Evolutionary conservation across 2,329 filamentous ascomycete species (phyloP).

Genomic region (Arthrobotrys pseudoclavata): DNA sequence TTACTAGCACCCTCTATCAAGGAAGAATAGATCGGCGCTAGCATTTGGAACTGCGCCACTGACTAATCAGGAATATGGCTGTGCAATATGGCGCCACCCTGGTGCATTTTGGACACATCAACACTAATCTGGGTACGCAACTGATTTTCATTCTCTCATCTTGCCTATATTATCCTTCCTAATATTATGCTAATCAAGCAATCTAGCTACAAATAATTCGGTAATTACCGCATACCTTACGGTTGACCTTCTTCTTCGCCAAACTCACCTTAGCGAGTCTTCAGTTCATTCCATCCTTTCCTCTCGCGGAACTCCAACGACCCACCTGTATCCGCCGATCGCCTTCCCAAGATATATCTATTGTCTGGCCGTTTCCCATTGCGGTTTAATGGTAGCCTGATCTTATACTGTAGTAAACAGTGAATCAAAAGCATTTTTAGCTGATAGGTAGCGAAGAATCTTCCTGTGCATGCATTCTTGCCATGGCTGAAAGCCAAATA

Average conservation of each 20-base stretch:
- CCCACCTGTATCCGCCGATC: slow-evolving; percentile 40
- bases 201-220: no score
- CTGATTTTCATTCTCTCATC: no score
- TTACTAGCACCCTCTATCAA: no score
- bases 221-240: no score
- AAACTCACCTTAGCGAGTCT: slow-evolving; percentile 5
- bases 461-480: slow-evolving; percentile 66
- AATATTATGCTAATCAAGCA: no score
- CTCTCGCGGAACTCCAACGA: slow-evolving; percentile 49
- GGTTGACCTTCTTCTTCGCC: slow-evolving; percentile 8
- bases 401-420: slow-evolving; percentile 66
- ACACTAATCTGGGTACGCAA: no score
- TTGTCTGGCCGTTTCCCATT: slow-evolving; percentile 48
- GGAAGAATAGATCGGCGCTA: no score
- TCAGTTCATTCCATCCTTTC: slow-evolving; percentile 31
- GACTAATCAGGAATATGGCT: no score
- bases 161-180: no score
- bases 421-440: slow-evolving; percentile 66
- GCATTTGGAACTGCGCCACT: no score
- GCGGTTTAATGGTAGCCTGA: slow-evolving; percentile 62
- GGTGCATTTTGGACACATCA: no score
- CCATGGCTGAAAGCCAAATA: slow-evolving; percentile 67
- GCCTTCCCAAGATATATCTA: slow-evolving; percentile 37
- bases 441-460: slow-evolving; percentile 67
- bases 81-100: no score